These are phyloP conservation scores for Chrysosporium keratinophilum DNA, from an alignment of 2,329 filamentous ascomycete species.

Conservation along the genomic window DNA sequence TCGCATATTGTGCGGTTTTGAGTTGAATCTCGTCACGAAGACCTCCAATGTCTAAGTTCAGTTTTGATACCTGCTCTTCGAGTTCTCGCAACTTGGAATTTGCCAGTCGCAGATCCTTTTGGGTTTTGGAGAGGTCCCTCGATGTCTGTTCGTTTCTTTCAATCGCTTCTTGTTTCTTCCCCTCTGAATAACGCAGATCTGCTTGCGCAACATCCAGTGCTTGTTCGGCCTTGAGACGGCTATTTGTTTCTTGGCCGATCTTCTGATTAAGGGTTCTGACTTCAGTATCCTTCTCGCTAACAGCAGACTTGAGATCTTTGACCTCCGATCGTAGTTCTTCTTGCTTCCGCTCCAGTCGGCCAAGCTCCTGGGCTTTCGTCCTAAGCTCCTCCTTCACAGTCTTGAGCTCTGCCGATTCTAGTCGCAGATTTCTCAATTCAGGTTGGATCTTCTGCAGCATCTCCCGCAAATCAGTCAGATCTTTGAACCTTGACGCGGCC, in stretches of 20 bases:
- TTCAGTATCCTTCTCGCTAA: constrained; percentile 65
- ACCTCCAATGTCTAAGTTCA: constrained; percentile 56
- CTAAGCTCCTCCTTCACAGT: constrained; percentile 63
- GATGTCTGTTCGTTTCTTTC: constrained; percentile 61
- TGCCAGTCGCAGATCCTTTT: constrained; percentile 55
- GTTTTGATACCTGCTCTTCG: constrained; percentile 60
- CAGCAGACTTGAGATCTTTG: constrained; percentile 55
- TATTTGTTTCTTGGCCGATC: constrained; percentile 61
- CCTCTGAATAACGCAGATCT: constrained; percentile 67
- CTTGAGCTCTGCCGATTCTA: constrained; percentile 67
- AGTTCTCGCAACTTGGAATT: constrained; percentile 56
- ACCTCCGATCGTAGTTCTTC: constrained; percentile 71
- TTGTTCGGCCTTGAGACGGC: constrained; percentile 66
- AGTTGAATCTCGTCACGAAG: constrained; percentile 72
- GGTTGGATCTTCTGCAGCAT: constrained; percentile 75
- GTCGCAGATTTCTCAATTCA: constrained; percentile 67
- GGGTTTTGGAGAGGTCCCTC: constrained; percentile 58
- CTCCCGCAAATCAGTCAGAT: constrained; percentile 69
- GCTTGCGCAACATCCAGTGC: constrained; percentile 62
- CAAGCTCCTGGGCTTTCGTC: constrained; percentile 53
- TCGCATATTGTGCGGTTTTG: constrained; percentile 75
- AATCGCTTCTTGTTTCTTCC: constrained; percentile 65
- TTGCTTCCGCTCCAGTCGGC: constrained; percentile 68
- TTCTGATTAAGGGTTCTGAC: constrained; percentile 69
- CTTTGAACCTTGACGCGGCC: constrained; percentile 77